Evolutionary conservation across 352 stramenopile species (phyloP), one percentile per base, ranked within the genome.

Genomic region (Globisporangium perplexum): DNA sequence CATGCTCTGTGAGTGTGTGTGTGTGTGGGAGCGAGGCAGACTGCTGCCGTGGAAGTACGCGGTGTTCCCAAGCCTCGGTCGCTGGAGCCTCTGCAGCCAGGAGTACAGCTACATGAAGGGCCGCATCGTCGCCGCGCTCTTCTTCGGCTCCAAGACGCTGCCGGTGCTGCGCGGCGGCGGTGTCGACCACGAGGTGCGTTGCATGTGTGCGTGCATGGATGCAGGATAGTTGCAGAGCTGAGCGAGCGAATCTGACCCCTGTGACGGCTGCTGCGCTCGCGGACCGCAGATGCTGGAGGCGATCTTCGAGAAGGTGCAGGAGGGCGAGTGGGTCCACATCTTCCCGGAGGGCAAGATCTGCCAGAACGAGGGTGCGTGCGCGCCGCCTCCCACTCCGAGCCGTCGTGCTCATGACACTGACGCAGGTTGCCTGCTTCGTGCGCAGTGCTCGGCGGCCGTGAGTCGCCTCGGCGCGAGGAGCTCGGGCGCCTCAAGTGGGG

Each of bases 341-440:
- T 96, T 93, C 52, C 86, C 86, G 0, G 86, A 96, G 68, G 86
- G 86, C 51, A 88, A 90, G 55, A 91, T 93, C 56, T 76, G 81
- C 7, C 83, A 93, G 61, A 42, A 63, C 38, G 69, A 77, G 47
- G 26, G 83, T 93, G 58, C 45, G 62, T 63, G 36, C 33, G 17
- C 12, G 8, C 31, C 28, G 7, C 10, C 28, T 31, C 10, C 28
- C 28, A 31, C 28, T 31, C 1, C 28, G n/a, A n/a, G n/a, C n/a
- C n/a, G n/a, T n/a, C n/a, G 30, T 15, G 30, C 7, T 35, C 33
- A 39, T 5, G 33, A 39, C 12, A 18, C 33, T n/a, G 12, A 18
- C 15, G 14, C 14, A 52, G 23, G 12, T 7, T 33, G 23, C n/a
- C 22, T 7, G 2, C 38, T 49, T 4, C 31, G 7, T 35, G 5